These are phyloP conservation scores for Aspergillus asperescens DNA, from an alignment of 495 filamentous ascomycete genomes.

Conservation along the genomic window DNA sequence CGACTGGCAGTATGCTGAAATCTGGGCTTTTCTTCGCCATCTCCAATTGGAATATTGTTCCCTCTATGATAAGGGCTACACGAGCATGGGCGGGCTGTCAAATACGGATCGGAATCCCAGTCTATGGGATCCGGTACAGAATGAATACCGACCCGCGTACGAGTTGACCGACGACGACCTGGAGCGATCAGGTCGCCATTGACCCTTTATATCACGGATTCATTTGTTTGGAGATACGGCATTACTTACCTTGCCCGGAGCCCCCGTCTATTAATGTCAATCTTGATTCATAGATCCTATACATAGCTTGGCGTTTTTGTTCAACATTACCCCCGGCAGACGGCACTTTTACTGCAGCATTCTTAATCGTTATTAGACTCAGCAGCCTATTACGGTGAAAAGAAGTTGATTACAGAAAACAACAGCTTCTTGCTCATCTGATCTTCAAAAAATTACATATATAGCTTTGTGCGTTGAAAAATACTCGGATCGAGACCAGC, in stretches of 20 bases:
- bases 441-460: no score
- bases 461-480: no score
- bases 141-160: constrained; percentile 73
- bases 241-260: background rate
- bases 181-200: constrained; percentile 78
- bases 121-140: constrained; percentile 41
- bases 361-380: background rate
- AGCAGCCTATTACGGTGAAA: background rate
- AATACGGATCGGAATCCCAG: constrained; percentile 89
- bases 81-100: constrained; percentile 78
- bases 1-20: constrained; percentile 95
- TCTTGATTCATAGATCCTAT: constrained; percentile 2
- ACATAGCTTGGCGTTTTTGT: constrained; percentile 3
- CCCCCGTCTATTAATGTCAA: background rate
- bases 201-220: constrained; percentile 8
- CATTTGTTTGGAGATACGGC: background rate
- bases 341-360: background rate
- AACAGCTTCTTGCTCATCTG: background rate
- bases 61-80: constrained; percentile 82
- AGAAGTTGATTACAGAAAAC: background rate
- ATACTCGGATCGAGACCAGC: no score
- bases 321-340: background rate
- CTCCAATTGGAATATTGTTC: constrained; percentile 73
- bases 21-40: constrained; percentile 87
- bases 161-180: constrained; percentile 77